phyloP scores from a whole-genome alignment of 257 asterid species.

The Solanum chiquidenum region DNA sequence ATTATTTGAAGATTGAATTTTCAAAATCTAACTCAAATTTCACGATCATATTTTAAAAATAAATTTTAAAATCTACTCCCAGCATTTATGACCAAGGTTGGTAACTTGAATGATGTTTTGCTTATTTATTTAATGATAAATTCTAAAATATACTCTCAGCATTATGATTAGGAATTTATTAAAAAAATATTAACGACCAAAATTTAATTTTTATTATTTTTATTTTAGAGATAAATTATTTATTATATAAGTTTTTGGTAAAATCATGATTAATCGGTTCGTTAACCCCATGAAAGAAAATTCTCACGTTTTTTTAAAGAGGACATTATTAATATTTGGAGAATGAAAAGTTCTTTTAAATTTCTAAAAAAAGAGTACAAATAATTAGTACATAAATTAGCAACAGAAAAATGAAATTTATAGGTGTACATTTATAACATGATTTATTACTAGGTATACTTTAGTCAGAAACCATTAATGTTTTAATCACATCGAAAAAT shows the following conservation, averaged over 20 bases:
- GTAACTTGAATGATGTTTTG: neutral
- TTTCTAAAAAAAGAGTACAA: neutral
- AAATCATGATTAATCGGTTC: neutral
- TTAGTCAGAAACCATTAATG: neutral
- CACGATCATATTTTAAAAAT: too few relatives aligned
- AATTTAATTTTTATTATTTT: neutral
- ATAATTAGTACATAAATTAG: neutral
- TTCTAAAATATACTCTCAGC: too few relatives aligned
- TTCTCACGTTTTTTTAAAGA: too few relatives aligned
- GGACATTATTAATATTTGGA: neutral
- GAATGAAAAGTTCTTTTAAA: neutral
- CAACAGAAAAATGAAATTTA: neutral
- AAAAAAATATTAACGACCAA: neutral
- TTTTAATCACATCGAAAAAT: neutral
- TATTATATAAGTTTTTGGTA: neutral
- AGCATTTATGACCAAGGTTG: neutral
- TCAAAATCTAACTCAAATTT: too few relatives aligned
- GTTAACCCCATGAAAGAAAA: neutral
- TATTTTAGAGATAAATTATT: neutral
- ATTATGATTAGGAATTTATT: neutral
- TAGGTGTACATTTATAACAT: neutral
- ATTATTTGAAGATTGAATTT: neutral
- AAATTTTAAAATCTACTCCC: neutral
- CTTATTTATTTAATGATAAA: neutral
- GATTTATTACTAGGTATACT: neutral